A percentile compares a stretch with the other conserved stretches of the same genome.
These are phyloP conservation scores for Trichoderma gamsii DNA, from an alignment of 495 filamentous ascomycete species.

Conservation along the genomic window DNA sequence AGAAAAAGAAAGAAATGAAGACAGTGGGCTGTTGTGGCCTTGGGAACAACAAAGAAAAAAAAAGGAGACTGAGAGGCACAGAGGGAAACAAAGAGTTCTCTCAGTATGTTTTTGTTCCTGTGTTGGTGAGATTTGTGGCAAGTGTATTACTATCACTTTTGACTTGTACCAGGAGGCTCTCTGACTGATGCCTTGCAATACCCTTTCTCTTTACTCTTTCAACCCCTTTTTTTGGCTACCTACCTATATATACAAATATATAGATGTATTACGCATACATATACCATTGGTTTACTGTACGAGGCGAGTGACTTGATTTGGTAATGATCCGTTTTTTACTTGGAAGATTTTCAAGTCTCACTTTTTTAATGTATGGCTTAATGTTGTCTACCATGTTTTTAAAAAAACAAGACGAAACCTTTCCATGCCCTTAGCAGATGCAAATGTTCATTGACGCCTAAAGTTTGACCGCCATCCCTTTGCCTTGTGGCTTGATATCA, in stretches of 20 bases:
- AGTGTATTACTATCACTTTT: background rate
- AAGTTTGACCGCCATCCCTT: conserved; percentile 14
- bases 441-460: conserved; percentile 13
- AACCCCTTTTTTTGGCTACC: background rate
- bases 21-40: background rate
- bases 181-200: background rate
- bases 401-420: conserved; percentile 13
- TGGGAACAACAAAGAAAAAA: background rate
- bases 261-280: background rate
- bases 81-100: background rate
- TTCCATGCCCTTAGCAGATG: conserved; percentile 14
- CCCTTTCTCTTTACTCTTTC: no score
- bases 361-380: conserved; percentile 1
- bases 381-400: conserved; percentile 5
- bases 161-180: background rate
- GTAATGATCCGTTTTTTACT: background rate
- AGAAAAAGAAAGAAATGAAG: background rate
- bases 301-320: background rate
- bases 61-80: background rate
- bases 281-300: background rate
- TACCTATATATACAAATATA: background rate
- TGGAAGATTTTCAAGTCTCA: conserved; percentile 7
- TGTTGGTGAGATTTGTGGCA: background rate
- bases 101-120: background rate
- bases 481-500: conserved; percentile 11